Evolutionary conservation across 805 yeast genomes (phyloP).

Genomic region (Zygotorulaspora danielsina): DNA sequence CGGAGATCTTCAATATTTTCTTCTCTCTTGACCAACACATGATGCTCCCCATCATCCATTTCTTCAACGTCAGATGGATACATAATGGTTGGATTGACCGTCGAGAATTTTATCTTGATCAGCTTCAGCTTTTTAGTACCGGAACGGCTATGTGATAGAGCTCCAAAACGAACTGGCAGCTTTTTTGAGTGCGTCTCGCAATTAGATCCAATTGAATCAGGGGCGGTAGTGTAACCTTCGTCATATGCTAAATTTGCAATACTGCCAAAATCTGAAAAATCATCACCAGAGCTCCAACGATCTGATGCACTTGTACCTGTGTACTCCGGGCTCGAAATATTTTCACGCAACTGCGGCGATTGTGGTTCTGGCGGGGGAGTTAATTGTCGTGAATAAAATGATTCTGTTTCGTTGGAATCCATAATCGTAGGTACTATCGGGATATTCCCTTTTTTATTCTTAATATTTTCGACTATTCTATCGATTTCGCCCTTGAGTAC

Average conservation of each 20-base stretch:
- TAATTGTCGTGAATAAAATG: neutral
- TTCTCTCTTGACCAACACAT: slow-evolving; percentile 2
- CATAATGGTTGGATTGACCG: slow-evolving; percentile 5
- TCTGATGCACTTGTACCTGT: slow-evolving; percentile 22
- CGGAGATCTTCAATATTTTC: slow-evolving; percentile 3
- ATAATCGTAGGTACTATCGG: neutral
- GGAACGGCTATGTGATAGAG: too few relatives aligned
- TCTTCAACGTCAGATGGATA: slow-evolving; percentile 9
- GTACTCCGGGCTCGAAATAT: slow-evolving; percentile 29
- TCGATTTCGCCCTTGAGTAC: slow-evolving; percentile 20
- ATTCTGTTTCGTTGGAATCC: neutral
- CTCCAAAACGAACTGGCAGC: too few relatives aligned
- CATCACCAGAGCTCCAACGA: slow-evolving; percentile 25
- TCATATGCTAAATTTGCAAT: slow-evolving; percentile 4
- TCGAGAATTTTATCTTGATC: slow-evolving; percentile 3
- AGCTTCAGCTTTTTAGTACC: neutral
- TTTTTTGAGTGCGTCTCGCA: neutral
- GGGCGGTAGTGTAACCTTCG: slow-evolving; percentile 9
- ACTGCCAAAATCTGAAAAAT: slow-evolving; percentile 23
- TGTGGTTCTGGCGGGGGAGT: slow-evolving; percentile 8
- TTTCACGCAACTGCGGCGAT: slow-evolving; percentile 12
- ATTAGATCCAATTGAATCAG: slow-evolving; percentile 8
- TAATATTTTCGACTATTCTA: slow-evolving; percentile 19
- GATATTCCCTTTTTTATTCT: neutral
- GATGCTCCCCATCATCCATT: slow-evolving; percentile 11